Percentiles rank a stretch among this genome's conserved stretches.
phyloP scores from a whole-genome alignment of 306 rosid species.

The Quercus mongolica region DNA sequence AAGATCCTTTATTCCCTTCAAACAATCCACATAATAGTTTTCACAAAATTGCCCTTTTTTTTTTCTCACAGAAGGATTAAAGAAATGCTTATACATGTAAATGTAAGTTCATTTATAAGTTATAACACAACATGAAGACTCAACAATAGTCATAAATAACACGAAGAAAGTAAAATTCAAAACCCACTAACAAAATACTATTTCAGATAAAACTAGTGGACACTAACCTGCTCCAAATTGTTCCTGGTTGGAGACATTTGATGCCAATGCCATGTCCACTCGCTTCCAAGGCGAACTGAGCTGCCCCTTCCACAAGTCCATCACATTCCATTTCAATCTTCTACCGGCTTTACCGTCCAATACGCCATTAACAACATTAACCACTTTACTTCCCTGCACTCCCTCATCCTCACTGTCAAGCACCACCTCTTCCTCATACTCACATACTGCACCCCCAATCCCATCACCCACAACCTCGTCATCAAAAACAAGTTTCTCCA shows the following conservation, averaged over 20 bases:
- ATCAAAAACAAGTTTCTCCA: constrained; percentile 21
- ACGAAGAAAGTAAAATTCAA: background rate
- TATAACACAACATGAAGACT: background rate
- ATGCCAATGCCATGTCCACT: constrained; percentile 2
- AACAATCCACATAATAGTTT: constrained; percentile 16
- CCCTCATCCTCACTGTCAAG: too few relatives aligned
- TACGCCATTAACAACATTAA: constrained; percentile 15
- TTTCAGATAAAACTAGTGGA: constrained; percentile 3
- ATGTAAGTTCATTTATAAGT: background rate
- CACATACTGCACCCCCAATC: constrained; percentile 25
- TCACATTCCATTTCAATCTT: constrained; percentile 2
- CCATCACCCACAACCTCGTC: constrained; percentile 36
- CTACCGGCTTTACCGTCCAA: constrained; percentile 14
- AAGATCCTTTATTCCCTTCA: constrained; percentile 37
- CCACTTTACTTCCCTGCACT: constrained; percentile 29
- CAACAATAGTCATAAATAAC: too few relatives aligned
- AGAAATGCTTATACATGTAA: background rate
- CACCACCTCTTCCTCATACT: constrained; percentile 31
- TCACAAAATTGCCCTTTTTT: background rate
- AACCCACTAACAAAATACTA: background rate
- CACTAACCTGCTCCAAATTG: constrained; percentile 44
- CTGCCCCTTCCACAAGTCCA: constrained; percentile 20
- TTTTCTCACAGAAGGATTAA: constrained; percentile 2
- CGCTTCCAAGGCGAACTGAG: constrained; percentile 20
- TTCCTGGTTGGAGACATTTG: constrained; percentile 16